These are phyloP conservation scores for Coniochaeta sp. DNA, from an alignment of 2,329 filamentous ascomycete species.

Conservation along the genomic window DNA sequence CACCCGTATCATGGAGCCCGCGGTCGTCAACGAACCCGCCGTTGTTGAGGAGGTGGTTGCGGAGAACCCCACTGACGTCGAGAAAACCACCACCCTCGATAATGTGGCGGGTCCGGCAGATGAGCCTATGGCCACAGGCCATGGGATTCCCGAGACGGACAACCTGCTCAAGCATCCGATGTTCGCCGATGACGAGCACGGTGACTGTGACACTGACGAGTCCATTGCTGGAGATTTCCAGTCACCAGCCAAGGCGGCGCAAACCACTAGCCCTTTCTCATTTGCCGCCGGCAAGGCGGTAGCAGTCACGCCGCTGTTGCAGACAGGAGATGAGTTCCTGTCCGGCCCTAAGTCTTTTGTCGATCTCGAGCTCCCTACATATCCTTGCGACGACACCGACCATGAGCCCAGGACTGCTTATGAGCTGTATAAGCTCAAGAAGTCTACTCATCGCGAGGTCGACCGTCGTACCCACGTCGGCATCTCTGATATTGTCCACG, in stretches of 20 bases:
- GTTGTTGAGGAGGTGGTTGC: too few species aligned
- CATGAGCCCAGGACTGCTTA: background rate
- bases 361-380: background rate
- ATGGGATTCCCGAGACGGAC: too few species aligned
- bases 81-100: too few species aligned
- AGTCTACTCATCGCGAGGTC: background rate
- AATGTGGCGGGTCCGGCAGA: too few species aligned
- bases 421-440: background rate
- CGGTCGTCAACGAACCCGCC: background rate
- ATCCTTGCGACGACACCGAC: background rate
- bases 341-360: background rate
- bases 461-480: conserved; percentile 11
- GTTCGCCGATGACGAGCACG: too few species aligned
- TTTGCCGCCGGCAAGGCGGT: background rate
- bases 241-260: background rate
- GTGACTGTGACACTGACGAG: background rate
- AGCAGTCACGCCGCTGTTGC: background rate
- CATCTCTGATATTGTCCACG: conserved; percentile 15
- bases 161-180: too few species aligned
- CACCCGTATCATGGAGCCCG: background rate
- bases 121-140: too few species aligned
- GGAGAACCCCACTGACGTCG: too few species aligned
- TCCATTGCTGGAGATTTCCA: background rate
- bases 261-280: background rate
- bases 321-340: background rate